phyloP scores from a whole-genome alignment of 305 asterid species.

The Fraxinus nigra region DNA sequence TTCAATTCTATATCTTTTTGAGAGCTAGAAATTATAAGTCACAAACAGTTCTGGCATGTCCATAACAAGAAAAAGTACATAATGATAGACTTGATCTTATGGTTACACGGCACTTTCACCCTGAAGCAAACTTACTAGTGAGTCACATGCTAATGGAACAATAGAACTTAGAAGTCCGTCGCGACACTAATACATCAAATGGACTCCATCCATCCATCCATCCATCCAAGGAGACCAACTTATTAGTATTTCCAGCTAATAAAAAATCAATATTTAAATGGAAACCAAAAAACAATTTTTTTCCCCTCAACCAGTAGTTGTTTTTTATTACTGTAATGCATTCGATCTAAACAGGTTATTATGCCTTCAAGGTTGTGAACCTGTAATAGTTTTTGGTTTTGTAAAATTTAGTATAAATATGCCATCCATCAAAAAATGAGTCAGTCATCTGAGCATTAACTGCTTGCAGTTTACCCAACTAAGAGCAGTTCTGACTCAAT shows the following conservation, averaged over 20 bases:
- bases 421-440: background rate
- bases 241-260: background rate
- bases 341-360: background rate
- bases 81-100: background rate
- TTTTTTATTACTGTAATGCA: background rate
- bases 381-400: background rate
- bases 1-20: background rate
- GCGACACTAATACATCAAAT: background rate
- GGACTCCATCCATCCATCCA: background rate
- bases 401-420: background rate
- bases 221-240: background rate
- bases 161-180: constrained; percentile 6
- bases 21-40: background rate
- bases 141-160: background rate
- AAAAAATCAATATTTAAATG: background rate
- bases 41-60: background rate
- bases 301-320: background rate
- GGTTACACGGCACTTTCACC: background rate
- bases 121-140: background rate
- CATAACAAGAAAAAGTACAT: constrained; percentile 1
- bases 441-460: background rate
- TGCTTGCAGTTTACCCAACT: background rate
- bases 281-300: background rate
- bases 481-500: background rate
- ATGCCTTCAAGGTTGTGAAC: background rate